Evolutionary conservation across 495 filamentous ascomycete species (phyloP).

Genomic region (Chlorociboria aeruginascens): DNA sequence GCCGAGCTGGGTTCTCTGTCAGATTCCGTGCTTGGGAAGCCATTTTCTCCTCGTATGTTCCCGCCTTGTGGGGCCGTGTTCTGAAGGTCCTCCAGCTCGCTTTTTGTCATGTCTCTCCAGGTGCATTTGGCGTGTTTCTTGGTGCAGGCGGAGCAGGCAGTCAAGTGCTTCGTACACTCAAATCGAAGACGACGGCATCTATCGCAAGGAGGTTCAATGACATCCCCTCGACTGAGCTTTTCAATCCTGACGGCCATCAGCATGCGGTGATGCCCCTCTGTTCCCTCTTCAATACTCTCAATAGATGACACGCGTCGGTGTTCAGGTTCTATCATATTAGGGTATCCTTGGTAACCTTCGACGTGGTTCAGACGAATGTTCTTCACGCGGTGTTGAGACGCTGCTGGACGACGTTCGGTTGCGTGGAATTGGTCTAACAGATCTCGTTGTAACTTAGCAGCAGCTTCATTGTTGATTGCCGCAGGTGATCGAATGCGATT

Average conservation of each 20-base stretch:
- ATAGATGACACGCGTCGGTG: too few species aligned
- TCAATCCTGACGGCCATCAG: slow-evolving; percentile 69
- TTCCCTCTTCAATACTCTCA: slow-evolving; percentile 15
- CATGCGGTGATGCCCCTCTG: slow-evolving; percentile 33
- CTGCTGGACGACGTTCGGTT: not conserved
- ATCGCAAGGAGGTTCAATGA: slow-evolving; percentile 69
- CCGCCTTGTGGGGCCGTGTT: too few species aligned
- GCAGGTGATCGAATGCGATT: slow-evolving; percentile 5
- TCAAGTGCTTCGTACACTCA: slow-evolving; percentile 74
- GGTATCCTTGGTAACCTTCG: too few species aligned
- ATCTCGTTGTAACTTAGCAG: slow-evolving; percentile 12
- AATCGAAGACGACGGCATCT: slow-evolving; percentile 68
- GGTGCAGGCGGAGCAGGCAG: slow-evolving; percentile 76
- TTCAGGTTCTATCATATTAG: too few species aligned
- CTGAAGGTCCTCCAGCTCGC: slow-evolving; percentile 54
- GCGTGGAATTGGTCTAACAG: slow-evolving; percentile 18
- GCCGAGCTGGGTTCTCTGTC: too few species aligned
- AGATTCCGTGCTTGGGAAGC: too few species aligned
- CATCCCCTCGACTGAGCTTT: slow-evolving; percentile 55
- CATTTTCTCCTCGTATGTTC: too few species aligned
- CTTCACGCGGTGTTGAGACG: slow-evolving; percentile 1
- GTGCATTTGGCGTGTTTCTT: slow-evolving; percentile 79
- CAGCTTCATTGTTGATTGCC: slow-evolving; percentile 8
- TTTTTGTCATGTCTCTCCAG: slow-evolving; percentile 65
- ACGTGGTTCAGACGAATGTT: slow-evolving; percentile 4